A percentile compares a stretch with the other conserved stretches of the same genome.
These are phyloP conservation scores for Magnolia sinica DNA, from an alignment of 164 flowering plant genomes.

Conservation along the genomic window DNA sequence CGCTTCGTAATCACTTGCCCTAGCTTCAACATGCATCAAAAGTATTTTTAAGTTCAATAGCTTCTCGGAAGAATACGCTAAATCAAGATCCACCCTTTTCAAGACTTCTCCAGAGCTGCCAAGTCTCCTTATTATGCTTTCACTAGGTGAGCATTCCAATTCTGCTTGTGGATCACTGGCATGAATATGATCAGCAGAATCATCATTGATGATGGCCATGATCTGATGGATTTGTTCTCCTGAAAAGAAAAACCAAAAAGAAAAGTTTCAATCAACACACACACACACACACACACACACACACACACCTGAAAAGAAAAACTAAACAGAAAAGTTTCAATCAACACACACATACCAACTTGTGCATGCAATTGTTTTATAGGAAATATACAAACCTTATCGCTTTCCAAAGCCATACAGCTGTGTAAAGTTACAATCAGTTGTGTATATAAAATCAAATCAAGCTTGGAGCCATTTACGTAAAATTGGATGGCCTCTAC, in stretches of 20 bases:
- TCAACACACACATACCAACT: too few species aligned
- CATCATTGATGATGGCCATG: background rate
- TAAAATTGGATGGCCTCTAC: too few species aligned
- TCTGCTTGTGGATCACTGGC: conserved; percentile 23
- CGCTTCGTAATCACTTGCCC: conserved; percentile 68
- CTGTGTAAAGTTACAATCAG: too few species aligned
- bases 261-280: background rate
- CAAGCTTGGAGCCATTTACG: too few species aligned
- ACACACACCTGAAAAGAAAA: background rate
- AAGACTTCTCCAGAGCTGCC: conserved; percentile 43
- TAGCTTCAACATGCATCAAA: conserved; percentile 66
- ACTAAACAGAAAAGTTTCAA: background rate
- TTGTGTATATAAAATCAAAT: too few species aligned
- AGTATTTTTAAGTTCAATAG: conserved; percentile 65
- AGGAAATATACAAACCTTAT: too few species aligned
- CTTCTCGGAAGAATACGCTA: conserved; percentile 76
- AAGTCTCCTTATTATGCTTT: conserved; percentile 38
- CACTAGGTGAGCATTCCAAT: conserved; percentile 34
- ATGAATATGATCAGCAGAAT: conserved; percentile 20
- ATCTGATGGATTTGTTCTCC: background rate
- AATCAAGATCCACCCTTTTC: conserved; percentile 63
- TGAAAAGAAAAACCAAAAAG: background rate
- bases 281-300: too few species aligned
- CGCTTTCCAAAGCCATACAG: too few species aligned
- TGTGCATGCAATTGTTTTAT: too few species aligned